phyloP scores from a whole-genome alignment of 2,329 filamentous ascomycete genomes.

The Plenodomus tracheiphilus region DNA sequence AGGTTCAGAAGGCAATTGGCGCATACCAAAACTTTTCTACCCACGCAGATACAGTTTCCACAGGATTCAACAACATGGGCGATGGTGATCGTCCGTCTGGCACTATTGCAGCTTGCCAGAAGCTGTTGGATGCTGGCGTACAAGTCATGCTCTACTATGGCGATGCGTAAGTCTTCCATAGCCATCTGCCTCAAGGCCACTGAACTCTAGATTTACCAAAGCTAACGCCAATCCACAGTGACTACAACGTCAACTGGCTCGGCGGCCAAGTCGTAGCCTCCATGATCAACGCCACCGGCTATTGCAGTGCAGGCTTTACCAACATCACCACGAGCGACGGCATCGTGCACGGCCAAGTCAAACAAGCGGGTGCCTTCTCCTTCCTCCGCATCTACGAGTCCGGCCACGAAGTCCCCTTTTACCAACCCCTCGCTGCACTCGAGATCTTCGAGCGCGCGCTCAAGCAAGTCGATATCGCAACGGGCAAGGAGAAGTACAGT shows the following conservation, averaged over 20 bases:
- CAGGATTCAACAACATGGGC: conserved; percentile 53
- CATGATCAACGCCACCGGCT: conserved; percentile 48
- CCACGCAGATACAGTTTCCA: conserved; percentile 48
- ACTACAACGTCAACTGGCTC: conserved; percentile 54
- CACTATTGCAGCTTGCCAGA: conserved; percentile 47
- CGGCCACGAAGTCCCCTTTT: conserved; percentile 58
- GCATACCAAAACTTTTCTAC: conserved; percentile 62
- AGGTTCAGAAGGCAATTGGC: conserved; percentile 61
- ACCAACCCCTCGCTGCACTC: conserved; percentile 56
- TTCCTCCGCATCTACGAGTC: conserved; percentile 56
- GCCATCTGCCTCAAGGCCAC: too few relatives aligned
- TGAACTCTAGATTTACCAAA: too few relatives aligned
- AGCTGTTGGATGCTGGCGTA: conserved; percentile 46
- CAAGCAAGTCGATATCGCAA: conserved; percentile 54
- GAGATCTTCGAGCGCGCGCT: conserved; percentile 56
- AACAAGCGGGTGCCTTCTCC: conserved; percentile 55
- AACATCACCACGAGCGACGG: conserved; percentile 51
- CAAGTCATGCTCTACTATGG: conserved; percentile 51
- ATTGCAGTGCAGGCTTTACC: conserved; percentile 51
- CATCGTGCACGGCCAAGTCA: conserved; percentile 58
- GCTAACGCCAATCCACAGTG: conserved; percentile 18
- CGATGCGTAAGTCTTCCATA: conserved; percentile 50
- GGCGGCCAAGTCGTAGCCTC: conserved; percentile 49
- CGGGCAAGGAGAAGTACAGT: conserved; percentile 43
- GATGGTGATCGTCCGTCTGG: conserved; percentile 54